Base-by-base conservation (phyloP, 768 basidiomycete genomes). In the Phanerodontia chrysosporium region DNA sequence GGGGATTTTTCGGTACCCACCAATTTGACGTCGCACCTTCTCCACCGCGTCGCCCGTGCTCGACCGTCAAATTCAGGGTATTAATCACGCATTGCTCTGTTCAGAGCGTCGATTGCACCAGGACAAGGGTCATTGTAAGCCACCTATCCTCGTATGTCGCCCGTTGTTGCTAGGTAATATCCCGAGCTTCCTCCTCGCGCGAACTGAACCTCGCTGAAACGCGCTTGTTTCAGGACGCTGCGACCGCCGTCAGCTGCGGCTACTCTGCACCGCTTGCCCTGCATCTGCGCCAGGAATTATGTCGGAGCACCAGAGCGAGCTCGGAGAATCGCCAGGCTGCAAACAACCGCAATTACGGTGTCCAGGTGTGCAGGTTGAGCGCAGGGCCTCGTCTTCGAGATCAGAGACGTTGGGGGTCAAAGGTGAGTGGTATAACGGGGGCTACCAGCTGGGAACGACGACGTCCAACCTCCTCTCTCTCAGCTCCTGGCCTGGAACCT, bases 131-230 rank as follows among this genome's bases (percentile, higher is more conserved):
- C 32, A 30, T 45, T 35, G 25, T 25, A 27, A 25, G 24, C 14
- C 13, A n/a, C 25, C 22, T 25, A 27, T 27, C 16, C 9, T 29
- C 28, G 24, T 49, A 29, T 27, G 24, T 27, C 25, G 48, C 10
- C 5, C 48, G 25, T 27, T 18, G 18, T 29, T 30, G 28, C 24
- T 53, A 25, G 32, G 52, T 58, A 48, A 58, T 61, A 51, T 57
- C 27, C 60, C 60, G 60, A 61, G 45, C 54, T 54, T 61, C 56
- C 56, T 58, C 60, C 60, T 61, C 51, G 28, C 22, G 44, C n/a
- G 49, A 49, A 55, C 56, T 61, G 57, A 58, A 61, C 60, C 55
- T 61, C 60, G 60, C 56, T 53, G 55, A 58, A 61, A 57, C 45
- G 27, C 14, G 1, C 29, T 55, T 55, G 24, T 53, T 49, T 53